Evolutionary conservation across 176 grass and related monocot species (phyloP).

Genomic region (Triticum urartu): DNA sequence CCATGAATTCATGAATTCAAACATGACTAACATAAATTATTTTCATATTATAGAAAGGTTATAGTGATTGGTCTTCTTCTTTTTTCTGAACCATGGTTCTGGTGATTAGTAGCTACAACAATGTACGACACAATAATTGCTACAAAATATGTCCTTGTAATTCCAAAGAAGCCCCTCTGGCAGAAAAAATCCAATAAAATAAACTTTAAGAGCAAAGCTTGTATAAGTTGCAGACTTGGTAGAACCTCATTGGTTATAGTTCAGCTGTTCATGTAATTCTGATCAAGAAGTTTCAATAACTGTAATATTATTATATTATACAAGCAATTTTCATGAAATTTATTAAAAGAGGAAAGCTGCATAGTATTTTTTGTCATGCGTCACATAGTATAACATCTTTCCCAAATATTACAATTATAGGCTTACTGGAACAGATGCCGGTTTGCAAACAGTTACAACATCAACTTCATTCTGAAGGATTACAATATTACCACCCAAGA

Average conservation of each 20-base stretch:
- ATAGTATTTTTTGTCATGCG: background rate
- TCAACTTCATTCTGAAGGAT: conserved; percentile 86
- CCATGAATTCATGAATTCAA: background rate
- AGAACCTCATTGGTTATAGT: conserved; percentile 19
- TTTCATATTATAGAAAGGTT: background rate
- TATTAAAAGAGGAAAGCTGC: background rate
- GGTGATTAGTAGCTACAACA: background rate
- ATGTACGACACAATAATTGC: background rate
- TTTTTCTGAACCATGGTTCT: background rate
- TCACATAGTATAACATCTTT: background rate
- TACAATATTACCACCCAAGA: conserved; percentile 67
- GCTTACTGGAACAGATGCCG: conserved; percentile 92
- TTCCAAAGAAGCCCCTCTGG: background rate
- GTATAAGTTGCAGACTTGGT: background rate
- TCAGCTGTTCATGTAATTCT: conserved; percentile 11
- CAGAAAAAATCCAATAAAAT: background rate
- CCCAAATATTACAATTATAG: background rate
- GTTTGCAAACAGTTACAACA: conserved; percentile 87
- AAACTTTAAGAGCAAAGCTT: background rate
- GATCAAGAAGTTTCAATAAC: background rate
- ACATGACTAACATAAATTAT: background rate
- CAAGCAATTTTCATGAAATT: background rate
- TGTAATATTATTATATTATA: background rate
- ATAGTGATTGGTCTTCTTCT: background rate
- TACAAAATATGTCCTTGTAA: background rate